Evolutionary conservation across 129 eudicot genomes (phyloP), one percentile per base, ranked within the genome.

Genomic region (Escallonia rubra): DNA sequence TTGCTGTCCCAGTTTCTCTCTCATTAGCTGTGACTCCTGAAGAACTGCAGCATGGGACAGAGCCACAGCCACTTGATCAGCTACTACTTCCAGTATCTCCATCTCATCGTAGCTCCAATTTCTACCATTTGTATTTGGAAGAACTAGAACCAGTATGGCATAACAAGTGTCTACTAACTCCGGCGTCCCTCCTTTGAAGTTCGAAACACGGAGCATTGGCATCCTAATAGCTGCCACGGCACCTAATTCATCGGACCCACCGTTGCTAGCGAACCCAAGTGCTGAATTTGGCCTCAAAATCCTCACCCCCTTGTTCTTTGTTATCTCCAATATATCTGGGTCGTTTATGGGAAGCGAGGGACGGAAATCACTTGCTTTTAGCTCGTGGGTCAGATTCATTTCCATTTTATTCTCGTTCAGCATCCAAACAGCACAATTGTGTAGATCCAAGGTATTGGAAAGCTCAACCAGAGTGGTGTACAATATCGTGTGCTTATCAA

Each of bases 21-120:
- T 85, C 96, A 91, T 91, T 39, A 71, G 49, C 45, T 86, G 93
- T 2, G 97, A 91, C 72, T 91, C 97, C 74, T 87, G 95, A 39
- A 90, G 97, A 70, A 90, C 93, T 2, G 87, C 76, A 16, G 97
- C 97, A 73, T 90, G 95, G 8, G 95, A 90, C 0, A 90, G 81
- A 52, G 95, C 97, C 9, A 90, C 97, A 41, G 95, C 92, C 64
- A 91, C 97, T 60, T 91, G 97, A 71, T 91, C 97, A 2, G 97
- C 97, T 65, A 91, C 97, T 13, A 85, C 97, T 72, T 91, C 86
- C 46, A 91, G 86, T 52, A 91, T 91, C 64, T 85, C 85, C 81
- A 91, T 72, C 70, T 91, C 97, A 40, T 81, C 85, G 2, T 66
- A 23, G 58, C 78, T 83, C 96, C 96, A 91, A 5, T 60, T 65